Conservation (phyloP, 352 stramenopile species). For the Pythium dissotocum region DNA sequence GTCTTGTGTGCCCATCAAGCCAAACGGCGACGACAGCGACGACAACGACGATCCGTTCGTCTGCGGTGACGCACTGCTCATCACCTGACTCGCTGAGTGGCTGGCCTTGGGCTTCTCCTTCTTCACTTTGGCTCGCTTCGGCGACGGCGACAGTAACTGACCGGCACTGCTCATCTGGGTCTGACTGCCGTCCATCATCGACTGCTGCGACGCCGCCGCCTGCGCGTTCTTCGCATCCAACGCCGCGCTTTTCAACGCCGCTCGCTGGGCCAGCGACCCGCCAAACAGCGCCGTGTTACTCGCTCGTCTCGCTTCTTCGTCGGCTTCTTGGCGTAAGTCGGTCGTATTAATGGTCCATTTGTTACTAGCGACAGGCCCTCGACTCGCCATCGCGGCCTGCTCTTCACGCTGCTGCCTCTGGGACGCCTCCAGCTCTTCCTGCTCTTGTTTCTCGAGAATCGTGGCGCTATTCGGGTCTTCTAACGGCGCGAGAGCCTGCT, state of each 20-base stretch:
- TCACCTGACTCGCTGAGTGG: not conserved
- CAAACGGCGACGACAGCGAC: constrained; percentile 27
- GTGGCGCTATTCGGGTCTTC: constrained; percentile 40
- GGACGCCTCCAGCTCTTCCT: constrained; percentile 24
- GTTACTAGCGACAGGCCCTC: constrained; percentile 50
- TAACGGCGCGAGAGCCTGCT: constrained; percentile 52
- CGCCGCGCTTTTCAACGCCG: constrained; percentile 28
- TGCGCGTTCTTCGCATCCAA: constrained; percentile 37
- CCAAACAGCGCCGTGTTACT: constrained; percentile 26
- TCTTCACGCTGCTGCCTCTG: not conserved
- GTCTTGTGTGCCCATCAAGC: constrained; percentile 30
- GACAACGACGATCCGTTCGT: constrained; percentile 17
- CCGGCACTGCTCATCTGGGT: constrained; percentile 15
- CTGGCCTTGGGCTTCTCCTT: not conserved
- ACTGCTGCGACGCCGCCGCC: not conserved
- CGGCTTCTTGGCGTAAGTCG: constrained; percentile 53
- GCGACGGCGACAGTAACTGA: constrained; percentile 9
- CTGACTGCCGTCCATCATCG: constrained; percentile 21
- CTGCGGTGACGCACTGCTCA: constrained; percentile 3
- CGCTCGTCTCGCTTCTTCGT: constrained; percentile 32
- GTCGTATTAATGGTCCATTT: constrained; percentile 79
- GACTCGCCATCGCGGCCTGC: constrained; percentile 1
- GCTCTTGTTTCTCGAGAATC: constrained; percentile 18
- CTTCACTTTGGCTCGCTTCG: not conserved
- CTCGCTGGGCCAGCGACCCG: constrained; percentile 24